Base-by-base conservation (phyloP, 2,329 filamentous ascomycete species). In the Beauveria scarabaeidicola region DNA sequence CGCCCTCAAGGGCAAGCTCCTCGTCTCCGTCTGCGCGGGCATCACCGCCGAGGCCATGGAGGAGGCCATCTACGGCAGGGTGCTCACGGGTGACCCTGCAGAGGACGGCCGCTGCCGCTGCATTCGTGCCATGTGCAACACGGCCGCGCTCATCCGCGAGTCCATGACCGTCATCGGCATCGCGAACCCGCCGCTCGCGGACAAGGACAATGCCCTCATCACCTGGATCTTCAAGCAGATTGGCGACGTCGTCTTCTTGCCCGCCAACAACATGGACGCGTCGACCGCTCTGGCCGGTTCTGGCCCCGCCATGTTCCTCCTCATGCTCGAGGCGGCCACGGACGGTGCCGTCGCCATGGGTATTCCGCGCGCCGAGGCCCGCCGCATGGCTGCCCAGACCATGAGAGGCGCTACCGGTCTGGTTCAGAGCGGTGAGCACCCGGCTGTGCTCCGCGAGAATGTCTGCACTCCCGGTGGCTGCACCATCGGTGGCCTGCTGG, bases 71-170 rank as follows among this genome's bases (percentile, higher is more conserved):
- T 85, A 89, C 67, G 79, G 80, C 27, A 74, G 77, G 10, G 73
- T 79, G 21, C 76, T 79, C 41, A 72, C 74, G n/a, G 73, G 78
- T 62, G 73, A 75, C 64, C 71, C 75, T 17, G 73, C 75, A 5
- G 70, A 74, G 59, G 76, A 77, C 59, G 77, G 78, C 29, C 74
- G 77, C 43, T 88, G 83, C 72, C 78, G 82, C 46, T 80, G 94
- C 48, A 86, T 95, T 5, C 81, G 90, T 36, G 90, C 88, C 58
- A 91, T 95, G 83, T 90, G 90, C 66, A 95, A 95, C 76, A 92
- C 89, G 0, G 90, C 90, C 11, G 86, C 86, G 27, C 80, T 89
- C 52, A 87, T 95, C 61, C 77, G 89, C 51, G 87, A 95, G 73
- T 86, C 83, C 65, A 94, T 94, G 89, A 93, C 87, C 4, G 85